Evolutionary conservation across 2,329 filamentous ascomycete genomes (phyloP), one percentile per base, ranked within the genome.

Genomic region (Pleurostoma richardsiae): DNA sequence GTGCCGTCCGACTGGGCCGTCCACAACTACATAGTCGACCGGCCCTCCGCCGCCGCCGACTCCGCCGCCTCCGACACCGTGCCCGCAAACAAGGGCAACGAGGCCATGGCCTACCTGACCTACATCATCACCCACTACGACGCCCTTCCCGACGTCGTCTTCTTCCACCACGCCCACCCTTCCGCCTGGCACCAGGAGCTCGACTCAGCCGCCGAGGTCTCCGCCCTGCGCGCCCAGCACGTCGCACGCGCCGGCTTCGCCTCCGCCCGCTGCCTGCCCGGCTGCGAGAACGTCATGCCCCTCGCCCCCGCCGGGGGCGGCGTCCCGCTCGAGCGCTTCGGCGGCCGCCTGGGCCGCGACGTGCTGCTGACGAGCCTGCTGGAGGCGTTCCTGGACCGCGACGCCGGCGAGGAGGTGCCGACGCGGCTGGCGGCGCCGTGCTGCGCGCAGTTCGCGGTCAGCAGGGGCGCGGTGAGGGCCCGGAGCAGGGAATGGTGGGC

Each of bases 51-150:
- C n/a, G 36, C 47, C 4, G 49, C 55, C 3, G 46, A 47, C 7
- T 47, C 41, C n/a, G 36, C 47, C 4, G 49, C 40, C 2, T 29
- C 47, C 3, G 53, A 60, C 3, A 48, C 55, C 38, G 56, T 59
- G 3, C 58, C 59, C 11, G 30, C 48, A 29, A 53, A 57, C 48
- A 58, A 57, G 59, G 81, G 80, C 40, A 73, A 79, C 55, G 81
- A 85, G 60, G 77, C 77, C 28, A 82, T 83, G 72, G 69, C 72
- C 10, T 84, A 84, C 59, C 67, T 84, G 42, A 77, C 77, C 40
- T 83, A 79, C 62, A 76, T 83, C 52, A 77, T 83, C 56, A 76
- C 83, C 55, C 69, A 81, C 59, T 84, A 83, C 62, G 69, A 80
- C 43, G 53, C 68, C n/a, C 69, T 83, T 2, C 73, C 78, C 3